These are phyloP conservation scores for Ascochyta koolunga DNA, from an alignment of 2,329 filamentous ascomycete genomes.

Conservation along the genomic window DNA sequence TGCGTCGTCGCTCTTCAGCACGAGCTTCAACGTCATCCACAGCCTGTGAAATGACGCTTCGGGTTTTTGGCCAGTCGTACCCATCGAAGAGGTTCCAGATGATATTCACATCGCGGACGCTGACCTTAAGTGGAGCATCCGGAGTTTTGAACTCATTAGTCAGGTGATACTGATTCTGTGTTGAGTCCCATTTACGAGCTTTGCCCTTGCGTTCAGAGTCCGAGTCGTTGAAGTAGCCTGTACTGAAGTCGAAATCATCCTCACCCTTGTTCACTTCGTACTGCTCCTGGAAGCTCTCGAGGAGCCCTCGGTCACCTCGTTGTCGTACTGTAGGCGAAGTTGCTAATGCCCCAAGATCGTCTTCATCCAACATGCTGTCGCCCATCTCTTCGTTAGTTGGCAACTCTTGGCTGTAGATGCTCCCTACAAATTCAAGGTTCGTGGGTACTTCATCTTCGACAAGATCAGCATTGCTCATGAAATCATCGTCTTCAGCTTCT, in stretches of 20 bases:
- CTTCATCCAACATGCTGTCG: slow-evolving; percentile 50
- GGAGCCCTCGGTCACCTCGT: slow-evolving; percentile 46
- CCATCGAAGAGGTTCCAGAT: slow-evolving; percentile 99
- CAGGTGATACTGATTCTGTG: slow-evolving; percentile 74
- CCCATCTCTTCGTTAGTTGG: slow-evolving; percentile 51
- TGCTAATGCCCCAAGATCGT: slow-evolving; percentile 46
- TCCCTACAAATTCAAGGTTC: slow-evolving; percentile 58
- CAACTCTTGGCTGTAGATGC: slow-evolving; percentile 58
- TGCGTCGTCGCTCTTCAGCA: slow-evolving; percentile 74
- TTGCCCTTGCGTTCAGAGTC: slow-evolving; percentile 66
- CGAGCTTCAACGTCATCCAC: slow-evolving; percentile 86
- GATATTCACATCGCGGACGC: slow-evolving; percentile 83
- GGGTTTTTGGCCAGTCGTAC: slow-evolving; percentile 91
- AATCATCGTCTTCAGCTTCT: slow-evolving; percentile 58
- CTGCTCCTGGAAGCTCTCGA: slow-evolving; percentile 61
- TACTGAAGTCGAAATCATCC: slow-evolving; percentile 73
- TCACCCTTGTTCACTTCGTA: slow-evolving; percentile 61
- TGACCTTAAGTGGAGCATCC: slow-evolving; percentile 75
- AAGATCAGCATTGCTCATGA: slow-evolving; percentile 48
- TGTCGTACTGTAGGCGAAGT: slow-evolving; percentile 38
- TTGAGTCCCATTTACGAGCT: slow-evolving; percentile 81
- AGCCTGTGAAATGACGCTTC: slow-evolving; percentile 83
- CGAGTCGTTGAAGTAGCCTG: slow-evolving; percentile 73
- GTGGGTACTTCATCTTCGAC: slow-evolving; percentile 50
- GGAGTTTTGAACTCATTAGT: slow-evolving; percentile 66